Evolutionary conservation across 352 stramenopile species (phyloP).

Genomic region (Peronospora farinosa): DNA sequence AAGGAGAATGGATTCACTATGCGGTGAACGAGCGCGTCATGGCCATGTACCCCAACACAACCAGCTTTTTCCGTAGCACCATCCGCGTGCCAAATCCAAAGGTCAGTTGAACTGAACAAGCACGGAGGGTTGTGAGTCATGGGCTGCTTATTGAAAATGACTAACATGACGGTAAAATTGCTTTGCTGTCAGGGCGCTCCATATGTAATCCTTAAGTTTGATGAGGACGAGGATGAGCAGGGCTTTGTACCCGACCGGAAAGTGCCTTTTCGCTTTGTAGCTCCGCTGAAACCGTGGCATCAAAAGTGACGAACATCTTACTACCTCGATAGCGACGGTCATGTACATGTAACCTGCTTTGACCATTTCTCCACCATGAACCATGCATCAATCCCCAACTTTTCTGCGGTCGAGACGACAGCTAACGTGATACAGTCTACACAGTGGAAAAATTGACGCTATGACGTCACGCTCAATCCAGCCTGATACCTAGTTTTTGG

Average conservation of each 20-base stretch:
- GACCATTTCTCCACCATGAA: background rate
- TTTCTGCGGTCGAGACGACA: background rate
- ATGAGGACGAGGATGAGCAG: slow-evolving; percentile 93
- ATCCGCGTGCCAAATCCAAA: slow-evolving; percentile 88
- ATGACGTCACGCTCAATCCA: background rate
- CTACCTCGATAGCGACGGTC: background rate
- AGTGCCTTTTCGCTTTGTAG: slow-evolving; percentile 92
- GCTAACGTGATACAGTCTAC: background rate
- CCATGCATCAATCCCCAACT: background rate
- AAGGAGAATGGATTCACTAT: slow-evolving; percentile 76
- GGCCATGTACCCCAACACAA: slow-evolving; percentile 98
- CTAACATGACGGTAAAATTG: slow-evolving; percentile 6
- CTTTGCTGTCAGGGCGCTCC: slow-evolving; percentile 51
- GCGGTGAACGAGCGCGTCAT: slow-evolving; percentile 89
- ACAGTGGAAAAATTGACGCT: background rate
- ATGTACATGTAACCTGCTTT: background rate
- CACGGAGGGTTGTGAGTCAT: background rate
- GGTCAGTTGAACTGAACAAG: slow-evolving; percentile 22
- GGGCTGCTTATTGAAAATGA: background rate
- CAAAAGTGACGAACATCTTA: slow-evolving; percentile 27
- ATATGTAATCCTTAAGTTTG: slow-evolving; percentile 96
- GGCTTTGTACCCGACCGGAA: slow-evolving; percentile 89
- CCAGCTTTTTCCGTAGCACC: slow-evolving; percentile 92
- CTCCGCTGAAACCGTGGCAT: slow-evolving; percentile 64
- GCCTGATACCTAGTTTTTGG: background rate